Evolutionary conservation across 139 green algal species (phyloP), one percentile per base, ranked within the genome.

Genomic region (Micractinium conductrix): DNA sequence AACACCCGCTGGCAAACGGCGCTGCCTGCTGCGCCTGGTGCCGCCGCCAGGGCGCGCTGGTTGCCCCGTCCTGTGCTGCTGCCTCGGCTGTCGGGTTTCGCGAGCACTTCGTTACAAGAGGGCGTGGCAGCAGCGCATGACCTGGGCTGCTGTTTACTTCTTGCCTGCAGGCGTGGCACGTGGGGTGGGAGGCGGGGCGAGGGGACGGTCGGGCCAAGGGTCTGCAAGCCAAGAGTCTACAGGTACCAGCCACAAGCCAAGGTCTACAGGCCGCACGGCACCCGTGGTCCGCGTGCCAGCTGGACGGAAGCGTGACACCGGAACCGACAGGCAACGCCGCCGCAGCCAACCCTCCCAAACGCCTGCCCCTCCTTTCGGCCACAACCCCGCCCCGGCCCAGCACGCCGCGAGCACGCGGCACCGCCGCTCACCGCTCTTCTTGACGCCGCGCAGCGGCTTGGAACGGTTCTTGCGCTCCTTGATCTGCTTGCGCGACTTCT

Each of bases 381-480:
- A 30, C 24, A 8, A 30, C 60, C 22, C 6, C 8, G 19, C 24
- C 2, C 24, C 21, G 16, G 8, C 12, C 60, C 14, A 68, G 8
- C 16, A 8, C 24, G 3, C 2, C 26, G 24, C 19, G 8, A 35
- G 35, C 67, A n/a, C 4, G 42, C 40, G 37, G 33, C 42, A 22
- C 71, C n/a, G 62, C 22, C 45, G 45, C 60, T 24, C 74, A 4
- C 35, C 35, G 21, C 28, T 35, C 74, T 99, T 99, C 93, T 98
- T 98, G 79, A 92, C 86, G 78, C 97, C 97, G 70, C 97, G 94
- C 58, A 99, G 81, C 92, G 98, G 98, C 92, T 96, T 97, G 63
- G 92, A 88, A 63, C 97, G 92, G 95, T 99, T 99, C 91, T 98
- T 99, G 44, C 96, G 86, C 94, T 99, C 97, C 96, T 99, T 99